Evolutionary conservation across 129 eudicot genomes (phyloP).

Genomic region (Flaveria brownii): DNA sequence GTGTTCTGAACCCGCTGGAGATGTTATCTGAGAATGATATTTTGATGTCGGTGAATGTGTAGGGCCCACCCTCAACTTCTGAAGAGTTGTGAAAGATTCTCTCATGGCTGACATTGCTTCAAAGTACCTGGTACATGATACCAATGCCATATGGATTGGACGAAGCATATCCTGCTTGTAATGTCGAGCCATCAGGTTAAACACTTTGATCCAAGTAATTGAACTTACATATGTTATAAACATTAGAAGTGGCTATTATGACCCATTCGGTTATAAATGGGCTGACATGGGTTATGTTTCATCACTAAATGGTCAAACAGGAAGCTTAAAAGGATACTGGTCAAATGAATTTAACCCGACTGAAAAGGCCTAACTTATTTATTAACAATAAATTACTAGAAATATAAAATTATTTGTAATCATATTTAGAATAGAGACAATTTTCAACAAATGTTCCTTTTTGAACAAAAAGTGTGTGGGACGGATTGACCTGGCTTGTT

Average conservation of each 20-base stretch:
- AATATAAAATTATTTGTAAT: neutral
- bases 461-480: neutral
- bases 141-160: constrained; percentile 82
- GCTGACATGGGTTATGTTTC: neutral
- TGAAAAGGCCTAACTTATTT: neutral
- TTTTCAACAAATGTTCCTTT: neutral
- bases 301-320: neutral
- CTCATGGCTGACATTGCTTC: constrained; percentile 96
- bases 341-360: neutral
- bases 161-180: constrained; percentile 82
- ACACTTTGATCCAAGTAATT: neutral
- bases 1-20: constrained; percentile 37
- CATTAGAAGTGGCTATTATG: neutral
- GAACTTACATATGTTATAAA: neutral
- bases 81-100: constrained; percentile 87
- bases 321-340: neutral
- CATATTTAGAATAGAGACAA: neutral
- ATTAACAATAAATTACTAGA: neutral
- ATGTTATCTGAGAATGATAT: constrained; percentile 38
- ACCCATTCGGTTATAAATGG: neutral
- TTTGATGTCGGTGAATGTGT: constrained; percentile 34
- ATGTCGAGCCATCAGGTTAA: neutral
- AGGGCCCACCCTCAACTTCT: constrained; percentile 55
- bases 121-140: constrained; percentile 83
- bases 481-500: neutral